Evolutionary conservation across 2,329 filamentous ascomycete genomes (phyloP), one percentile per base, ranked within the genome.

Genomic region (Ophidiomyces ophidiicola): DNA sequence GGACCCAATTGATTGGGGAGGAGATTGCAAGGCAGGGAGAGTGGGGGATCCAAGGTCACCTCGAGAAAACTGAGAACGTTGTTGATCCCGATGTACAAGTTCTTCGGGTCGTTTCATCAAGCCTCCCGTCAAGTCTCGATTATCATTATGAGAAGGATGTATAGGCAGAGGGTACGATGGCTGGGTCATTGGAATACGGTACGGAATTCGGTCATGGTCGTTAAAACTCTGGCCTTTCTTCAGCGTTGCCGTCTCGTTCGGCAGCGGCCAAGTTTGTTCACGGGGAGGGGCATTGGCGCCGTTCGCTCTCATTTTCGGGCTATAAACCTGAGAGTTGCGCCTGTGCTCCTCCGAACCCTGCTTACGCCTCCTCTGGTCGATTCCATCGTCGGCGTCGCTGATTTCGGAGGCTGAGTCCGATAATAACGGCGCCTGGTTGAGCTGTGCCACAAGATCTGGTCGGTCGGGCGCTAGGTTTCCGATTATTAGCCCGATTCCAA

Each of bases 401-500:
- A 23, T 26, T 6, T 39, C 37, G 6, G 37, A 34, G 5, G 33
- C 11, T 11, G 41, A 41, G 29, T 40, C 35, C n/a, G 28, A 32
- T 14, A 32, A 39, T 31, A 31, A 26, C 17, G 43, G 39, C 10
- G 24, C 32, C 15, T 43, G 19, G 11, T 29, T 32, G 21, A 31
- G 26, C 21, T 44, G 40, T 55, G 47, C 61, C 62, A 78, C 77
- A 52, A 84, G 71, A 36, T 85, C 77, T 36, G 72, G 76, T 48
- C 67, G 67, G 53, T 76, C 75, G 52, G 76, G 74, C 53, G 67
- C 72, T 64, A 87, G 69, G 56, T 70, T 67, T 42, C 65, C 61
- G 46, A 88, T 69, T 57, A 88, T 68, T 47, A 83, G 76, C 49
- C 68, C 73, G 69, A 82, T 76, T 50, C 72, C 74, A 54, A 72